phyloP scores from a whole-genome alignment of 257 asterid species.

The Cynanchum wilfordii region DNA sequence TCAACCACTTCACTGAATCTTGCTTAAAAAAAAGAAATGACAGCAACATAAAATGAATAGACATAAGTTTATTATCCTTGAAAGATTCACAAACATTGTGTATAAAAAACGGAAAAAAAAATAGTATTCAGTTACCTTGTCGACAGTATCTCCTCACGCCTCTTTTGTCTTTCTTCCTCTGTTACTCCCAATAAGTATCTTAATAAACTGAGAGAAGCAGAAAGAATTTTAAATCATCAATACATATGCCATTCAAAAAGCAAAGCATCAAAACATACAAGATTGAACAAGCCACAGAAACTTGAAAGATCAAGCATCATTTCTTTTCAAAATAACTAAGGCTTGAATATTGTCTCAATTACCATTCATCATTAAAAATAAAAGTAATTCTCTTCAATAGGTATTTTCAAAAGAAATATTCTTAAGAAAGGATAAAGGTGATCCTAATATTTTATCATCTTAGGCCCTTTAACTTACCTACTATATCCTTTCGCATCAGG shows the following conservation, averaged over 20 bases:
- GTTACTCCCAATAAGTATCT: conserved; percentile 82
- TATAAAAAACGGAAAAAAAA: conserved; percentile 3
- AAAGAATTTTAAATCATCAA: conserved; percentile 11
- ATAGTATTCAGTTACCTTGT: conserved; percentile 52
- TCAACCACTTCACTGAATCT: background rate
- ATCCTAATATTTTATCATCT: background rate
- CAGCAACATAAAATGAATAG: background rate
- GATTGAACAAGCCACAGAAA: background rate
- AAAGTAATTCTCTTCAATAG: background rate
- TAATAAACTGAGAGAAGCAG: conserved; percentile 57
- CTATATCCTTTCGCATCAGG: conserved; percentile 99
- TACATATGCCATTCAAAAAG: background rate
- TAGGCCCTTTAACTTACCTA: conserved; percentile 41
- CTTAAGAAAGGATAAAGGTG: background rate
- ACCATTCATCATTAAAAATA: background rate
- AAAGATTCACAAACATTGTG: background rate
- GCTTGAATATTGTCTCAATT: background rate
- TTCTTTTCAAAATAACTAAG: background rate
- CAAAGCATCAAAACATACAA: background rate
- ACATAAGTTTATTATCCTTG: background rate
- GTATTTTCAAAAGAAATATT: background rate
- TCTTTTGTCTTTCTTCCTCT: conserved; percentile 77
- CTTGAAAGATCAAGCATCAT: background rate
- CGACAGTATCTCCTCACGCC: conserved; percentile 89
- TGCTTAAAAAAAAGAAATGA: background rate